phyloP scores from a whole-genome alignment of 2,329 filamentous ascomycete species.

The Beauveria sp. region DNA sequence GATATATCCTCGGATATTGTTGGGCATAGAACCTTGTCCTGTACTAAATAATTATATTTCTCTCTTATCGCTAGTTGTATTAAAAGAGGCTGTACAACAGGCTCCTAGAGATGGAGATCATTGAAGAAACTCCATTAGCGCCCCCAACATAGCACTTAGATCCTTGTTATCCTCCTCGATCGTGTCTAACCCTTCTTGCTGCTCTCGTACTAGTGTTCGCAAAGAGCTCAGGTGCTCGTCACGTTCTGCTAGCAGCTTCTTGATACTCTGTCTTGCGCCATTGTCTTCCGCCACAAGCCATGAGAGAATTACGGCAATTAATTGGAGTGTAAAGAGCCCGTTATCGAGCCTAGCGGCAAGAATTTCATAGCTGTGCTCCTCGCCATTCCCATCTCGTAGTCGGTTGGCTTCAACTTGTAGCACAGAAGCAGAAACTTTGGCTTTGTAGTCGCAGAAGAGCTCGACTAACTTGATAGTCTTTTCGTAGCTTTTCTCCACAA shows the following conservation, averaged over 20 bases:
- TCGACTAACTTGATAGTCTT: slow-evolving; percentile 69
- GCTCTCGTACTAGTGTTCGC: slow-evolving; percentile 58
- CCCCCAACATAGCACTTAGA: slow-evolving; percentile 45
- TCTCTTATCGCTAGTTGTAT: not conserved
- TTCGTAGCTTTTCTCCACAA: slow-evolving; percentile 88
- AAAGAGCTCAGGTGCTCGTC: slow-evolving; percentile 60
- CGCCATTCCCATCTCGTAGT: slow-evolving; percentile 19
- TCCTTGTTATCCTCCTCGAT: slow-evolving; percentile 53
- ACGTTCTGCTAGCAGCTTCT: slow-evolving; percentile 55
- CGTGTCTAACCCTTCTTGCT: slow-evolving; percentile 44
- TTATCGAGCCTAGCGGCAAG: slow-evolving; percentile 71
- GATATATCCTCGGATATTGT: not conserved
- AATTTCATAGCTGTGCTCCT: slow-evolving; percentile 61
- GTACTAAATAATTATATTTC: slow-evolving; percentile 2
- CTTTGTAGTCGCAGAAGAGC: slow-evolving; percentile 63
- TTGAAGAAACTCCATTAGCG: slow-evolving; percentile 42
- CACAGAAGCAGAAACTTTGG: slow-evolving; percentile 46
- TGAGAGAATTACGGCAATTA: slow-evolving; percentile 74
- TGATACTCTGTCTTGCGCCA: slow-evolving; percentile 61
- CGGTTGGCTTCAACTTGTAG: slow-evolving; percentile 37
- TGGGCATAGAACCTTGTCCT: not conserved
- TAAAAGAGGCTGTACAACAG: not conserved
- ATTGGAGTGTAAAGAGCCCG: slow-evolving; percentile 76
- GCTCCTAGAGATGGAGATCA: slow-evolving; percentile 4
- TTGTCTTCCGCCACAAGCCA: slow-evolving; percentile 89